A percentile compares a stretch with the other conserved stretches of the same genome.
Conservation (phyloP, 306 rosid species). For the Casuarina glauca region DNA sequence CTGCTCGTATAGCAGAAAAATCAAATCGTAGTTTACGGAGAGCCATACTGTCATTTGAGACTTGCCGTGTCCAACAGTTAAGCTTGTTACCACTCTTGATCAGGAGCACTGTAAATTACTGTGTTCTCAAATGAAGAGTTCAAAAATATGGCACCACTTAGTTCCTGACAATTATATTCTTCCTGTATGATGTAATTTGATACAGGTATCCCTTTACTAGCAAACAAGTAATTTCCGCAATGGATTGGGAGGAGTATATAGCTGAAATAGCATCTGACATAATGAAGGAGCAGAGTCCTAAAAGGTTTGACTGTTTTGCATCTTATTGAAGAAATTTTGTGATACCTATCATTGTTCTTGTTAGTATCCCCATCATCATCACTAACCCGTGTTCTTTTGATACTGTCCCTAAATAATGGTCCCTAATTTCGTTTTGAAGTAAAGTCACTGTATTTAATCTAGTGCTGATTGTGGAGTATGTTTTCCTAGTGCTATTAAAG, state of each 20-base stretch:
- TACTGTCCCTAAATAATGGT: background rate
- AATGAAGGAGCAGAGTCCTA: conserved; percentile 97
- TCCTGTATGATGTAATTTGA: conserved; percentile 25
- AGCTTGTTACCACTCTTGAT: conserved; percentile 29
- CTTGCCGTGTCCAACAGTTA: conserved; percentile 92
- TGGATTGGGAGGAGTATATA: conserved; percentile 98
- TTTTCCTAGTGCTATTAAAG: background rate
- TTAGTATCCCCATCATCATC: background rate
- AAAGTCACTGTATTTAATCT: background rate
- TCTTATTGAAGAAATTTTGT: conserved; percentile 6
- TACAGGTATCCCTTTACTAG: conserved; percentile 81
- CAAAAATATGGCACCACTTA: conserved; percentile 9
- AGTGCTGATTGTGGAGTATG: background rate
- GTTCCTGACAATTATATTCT: conserved; percentile 27
- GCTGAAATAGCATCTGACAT: conserved; percentile 87
- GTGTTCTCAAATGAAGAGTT: background rate
- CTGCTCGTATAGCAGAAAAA: conserved; percentile 76
- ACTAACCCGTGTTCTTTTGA: background rate
- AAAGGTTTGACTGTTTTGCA: conserved; percentile 54
- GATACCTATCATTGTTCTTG: background rate
- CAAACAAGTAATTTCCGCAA: conserved; percentile 72
- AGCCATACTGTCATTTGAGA: conserved; percentile 82
- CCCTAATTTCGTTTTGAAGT: background rate
- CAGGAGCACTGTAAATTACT: background rate
- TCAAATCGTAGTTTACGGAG: conserved; percentile 83